phyloP scores from a whole-genome alignment of 805 yeast genomes.

The Saccharomyces paradoxus region DNA sequence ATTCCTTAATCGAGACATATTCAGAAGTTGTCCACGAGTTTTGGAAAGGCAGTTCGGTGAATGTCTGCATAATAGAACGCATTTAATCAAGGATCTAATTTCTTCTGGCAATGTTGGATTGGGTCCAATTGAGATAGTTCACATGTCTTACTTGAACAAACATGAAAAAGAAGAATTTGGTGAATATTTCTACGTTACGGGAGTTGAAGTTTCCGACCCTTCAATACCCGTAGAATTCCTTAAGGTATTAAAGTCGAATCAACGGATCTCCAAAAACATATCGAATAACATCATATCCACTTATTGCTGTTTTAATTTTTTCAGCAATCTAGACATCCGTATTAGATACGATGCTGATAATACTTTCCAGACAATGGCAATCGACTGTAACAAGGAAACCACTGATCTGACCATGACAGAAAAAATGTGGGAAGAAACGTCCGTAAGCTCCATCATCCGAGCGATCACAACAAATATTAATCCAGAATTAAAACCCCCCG shows the following conservation, averaged over 20 bases:
- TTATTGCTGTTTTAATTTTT: conserved; percentile 64
- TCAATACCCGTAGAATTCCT: conserved; percentile 42
- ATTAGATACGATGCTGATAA: conserved; percentile 40
- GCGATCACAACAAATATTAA: conserved; percentile 46
- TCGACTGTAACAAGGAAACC: conserved; percentile 25
- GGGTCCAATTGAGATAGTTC: conserved; percentile 66
- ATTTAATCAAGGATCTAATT: conserved; percentile 13
- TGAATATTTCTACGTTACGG: conserved; percentile 41
- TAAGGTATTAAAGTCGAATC: conserved; percentile 30
- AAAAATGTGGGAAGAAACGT: conserved; percentile 52
- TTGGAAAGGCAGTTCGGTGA: conserved; percentile 27
- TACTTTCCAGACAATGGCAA: conserved; percentile 24
- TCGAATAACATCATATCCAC: conserved; percentile 34
- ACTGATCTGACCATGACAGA: conserved; percentile 28
- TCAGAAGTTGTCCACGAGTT: conserved; percentile 22
- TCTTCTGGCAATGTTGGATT: conserved; percentile 33
- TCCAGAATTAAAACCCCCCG: conserved; percentile 49
- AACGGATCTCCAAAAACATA: conserved; percentile 8
- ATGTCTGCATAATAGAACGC: conserved; percentile 23
- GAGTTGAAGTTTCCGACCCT: conserved; percentile 39
- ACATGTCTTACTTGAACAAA: conserved; percentile 38
- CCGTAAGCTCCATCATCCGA: conserved; percentile 50
- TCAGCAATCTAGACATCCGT: conserved; percentile 65
- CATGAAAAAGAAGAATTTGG: conserved; percentile 39
- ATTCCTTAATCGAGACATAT: not conserved